Percentiles rank a stretch among this genome's conserved stretches.
Conservation (phyloP, 768 basidiomycete genomes). For the Calvatia gigantea region DNA sequence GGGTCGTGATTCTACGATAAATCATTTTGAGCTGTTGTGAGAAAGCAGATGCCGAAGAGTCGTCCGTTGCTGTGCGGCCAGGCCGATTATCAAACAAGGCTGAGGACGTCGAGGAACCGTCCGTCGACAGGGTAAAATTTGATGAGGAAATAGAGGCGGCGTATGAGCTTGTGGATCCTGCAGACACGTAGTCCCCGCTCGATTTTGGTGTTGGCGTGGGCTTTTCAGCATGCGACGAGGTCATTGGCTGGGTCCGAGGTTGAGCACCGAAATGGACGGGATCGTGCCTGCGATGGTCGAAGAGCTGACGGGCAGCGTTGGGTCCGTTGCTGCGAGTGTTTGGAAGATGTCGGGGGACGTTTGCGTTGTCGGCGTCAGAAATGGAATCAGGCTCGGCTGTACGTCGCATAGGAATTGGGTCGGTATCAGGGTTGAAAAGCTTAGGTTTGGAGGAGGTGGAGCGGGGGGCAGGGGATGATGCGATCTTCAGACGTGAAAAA, state of each 20-base stretch:
- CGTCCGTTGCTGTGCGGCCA: conserved; percentile 40
- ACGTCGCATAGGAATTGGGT: conserved; percentile 58
- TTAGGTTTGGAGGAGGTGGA: conserved; percentile 37
- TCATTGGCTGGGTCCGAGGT: conserved; percentile 38
- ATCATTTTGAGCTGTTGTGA: conserved; percentile 74
- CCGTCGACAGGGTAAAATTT: conserved; percentile 72
- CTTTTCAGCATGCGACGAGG: conserved; percentile 23
- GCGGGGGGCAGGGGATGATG: conserved; percentile 41
- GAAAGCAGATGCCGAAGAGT: conserved; percentile 63
- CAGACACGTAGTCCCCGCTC: conserved; percentile 69
- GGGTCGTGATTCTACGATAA: conserved; percentile 76
- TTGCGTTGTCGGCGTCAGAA: conserved; percentile 57
- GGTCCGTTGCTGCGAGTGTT: conserved; percentile 32
- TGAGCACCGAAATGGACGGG: conserved; percentile 77
- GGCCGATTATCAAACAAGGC: conserved; percentile 58
- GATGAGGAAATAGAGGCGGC: conserved; percentile 66
- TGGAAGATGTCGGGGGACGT: conserved; percentile 32
- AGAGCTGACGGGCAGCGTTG: conserved; percentile 52
- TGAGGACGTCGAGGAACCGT: conserved; percentile 70
- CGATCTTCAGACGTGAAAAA: conserved; percentile 73
- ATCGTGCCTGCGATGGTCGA: conserved; percentile 89
- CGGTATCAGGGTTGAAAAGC: conserved; percentile 71
- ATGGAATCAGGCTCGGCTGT: conserved; percentile 64
- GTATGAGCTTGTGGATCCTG: conserved; percentile 73
- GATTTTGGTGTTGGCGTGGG: conserved; percentile 54